Percentiles rank a stretch among this genome's conserved stretches.
Conservation (phyloP, 495 filamentous ascomycete genomes). For the Neurospora africana region DNA sequence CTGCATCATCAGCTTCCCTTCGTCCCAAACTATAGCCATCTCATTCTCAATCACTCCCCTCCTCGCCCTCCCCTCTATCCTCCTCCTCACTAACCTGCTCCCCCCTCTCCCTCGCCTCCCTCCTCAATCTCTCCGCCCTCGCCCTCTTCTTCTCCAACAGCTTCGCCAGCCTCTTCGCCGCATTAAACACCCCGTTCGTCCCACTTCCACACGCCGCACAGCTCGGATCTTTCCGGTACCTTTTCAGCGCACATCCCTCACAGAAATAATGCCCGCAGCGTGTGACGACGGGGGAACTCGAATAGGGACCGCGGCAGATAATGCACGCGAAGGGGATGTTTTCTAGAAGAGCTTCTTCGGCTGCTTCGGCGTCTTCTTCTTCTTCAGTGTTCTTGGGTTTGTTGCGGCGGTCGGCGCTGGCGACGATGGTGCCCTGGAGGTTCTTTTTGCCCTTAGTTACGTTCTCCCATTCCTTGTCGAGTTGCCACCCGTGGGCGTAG, state of each 20-base stretch:
- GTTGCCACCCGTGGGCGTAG: slow-evolving; percentile 89
- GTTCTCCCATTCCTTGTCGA: slow-evolving; percentile 89
- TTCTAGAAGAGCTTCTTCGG: slow-evolving; percentile 68
- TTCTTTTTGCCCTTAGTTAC: slow-evolving; percentile 67
- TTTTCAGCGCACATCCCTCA: slow-evolving; percentile 70
- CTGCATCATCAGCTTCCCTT: not conserved
- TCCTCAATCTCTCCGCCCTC: slow-evolving; percentile 51
- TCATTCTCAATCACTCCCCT: not conserved
- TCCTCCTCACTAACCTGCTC: slow-evolving; percentile 61
- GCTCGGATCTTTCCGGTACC: slow-evolving; percentile 66
- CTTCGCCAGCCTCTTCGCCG: slow-evolving; percentile 70
- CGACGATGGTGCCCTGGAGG: slow-evolving; percentile 48
- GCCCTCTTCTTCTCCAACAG: slow-evolving; percentile 77
- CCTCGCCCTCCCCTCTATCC: slow-evolving; percentile 26
- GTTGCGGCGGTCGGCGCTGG: slow-evolving; percentile 39
- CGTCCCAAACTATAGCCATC: too few relatives aligned
- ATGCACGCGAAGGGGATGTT: slow-evolving; percentile 94
- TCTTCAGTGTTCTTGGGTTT: slow-evolving; percentile 19
- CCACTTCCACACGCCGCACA: slow-evolving; percentile 80
- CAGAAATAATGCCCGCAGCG: slow-evolving; percentile 96
- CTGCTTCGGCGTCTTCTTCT: slow-evolving; percentile 45
- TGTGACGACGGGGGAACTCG: slow-evolving; percentile 64
- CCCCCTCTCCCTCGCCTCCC: slow-evolving; percentile 60
- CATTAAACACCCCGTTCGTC: slow-evolving; percentile 84
- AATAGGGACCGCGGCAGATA: slow-evolving; percentile 76